A percentile compares a stretch with the other conserved stretches of the same genome.
Evolutionary conservation across 148 eudicot genomes (phyloP).

Genomic region (Cornus kousa): DNA sequence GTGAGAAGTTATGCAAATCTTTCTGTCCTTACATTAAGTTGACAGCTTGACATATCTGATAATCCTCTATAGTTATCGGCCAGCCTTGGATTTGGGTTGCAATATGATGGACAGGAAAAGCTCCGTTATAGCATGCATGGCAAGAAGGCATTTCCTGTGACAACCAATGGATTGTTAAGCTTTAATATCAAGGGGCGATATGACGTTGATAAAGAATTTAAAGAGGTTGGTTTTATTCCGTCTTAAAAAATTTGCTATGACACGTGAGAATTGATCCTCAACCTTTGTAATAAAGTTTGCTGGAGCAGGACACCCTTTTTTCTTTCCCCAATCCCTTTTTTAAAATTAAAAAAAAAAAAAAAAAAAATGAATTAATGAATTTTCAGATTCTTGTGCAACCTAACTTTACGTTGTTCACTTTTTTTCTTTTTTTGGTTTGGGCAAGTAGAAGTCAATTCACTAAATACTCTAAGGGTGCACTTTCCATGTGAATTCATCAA

Average conservation of each 20-base stretch:
- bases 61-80: slow-evolving; percentile 46
- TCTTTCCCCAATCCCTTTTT: neutral
- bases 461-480: too few species aligned
- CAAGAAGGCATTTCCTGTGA: slow-evolving; percentile 71
- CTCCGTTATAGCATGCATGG: slow-evolving; percentile 55
- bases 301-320: neutral
- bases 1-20: neutral
- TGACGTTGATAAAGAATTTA: slow-evolving; percentile 58
- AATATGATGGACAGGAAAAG: slow-evolving; percentile 51
- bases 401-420: neutral
- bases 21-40: slow-evolving; percentile 4
- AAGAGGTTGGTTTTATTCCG: slow-evolving; percentile 47
- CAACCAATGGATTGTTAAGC: slow-evolving; percentile 47
- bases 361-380: neutral
- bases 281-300: neutral
- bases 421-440: too few species aligned
- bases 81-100: slow-evolving; percentile 71
- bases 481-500: too few species aligned
- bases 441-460: too few species aligned
- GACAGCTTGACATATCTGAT: neutral
- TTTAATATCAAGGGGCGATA: slow-evolving; percentile 76
- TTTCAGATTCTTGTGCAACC: neutral
- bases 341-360: too few species aligned
- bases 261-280: neutral
- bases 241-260: neutral